phyloP scores from a whole-genome alignment of 805 yeast genomes.

The Kazachstania viticola region DNA sequence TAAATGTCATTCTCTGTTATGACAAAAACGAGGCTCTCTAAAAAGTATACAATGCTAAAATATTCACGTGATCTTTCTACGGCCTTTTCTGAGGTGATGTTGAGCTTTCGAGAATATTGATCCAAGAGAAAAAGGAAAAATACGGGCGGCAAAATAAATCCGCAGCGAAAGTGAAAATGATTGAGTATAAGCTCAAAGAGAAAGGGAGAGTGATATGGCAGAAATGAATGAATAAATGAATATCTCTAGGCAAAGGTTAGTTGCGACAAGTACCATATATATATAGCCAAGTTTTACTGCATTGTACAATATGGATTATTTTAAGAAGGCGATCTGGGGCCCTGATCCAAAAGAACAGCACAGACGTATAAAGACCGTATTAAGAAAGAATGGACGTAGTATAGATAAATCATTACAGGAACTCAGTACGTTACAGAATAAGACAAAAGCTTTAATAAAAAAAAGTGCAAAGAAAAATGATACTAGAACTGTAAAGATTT shows the following conservation, averaged over 20 bases:
- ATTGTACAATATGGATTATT: constrained; percentile 49
- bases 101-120: no score
- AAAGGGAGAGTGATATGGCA: background rate
- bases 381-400: constrained; percentile 77
- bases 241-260: background rate
- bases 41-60: no score
- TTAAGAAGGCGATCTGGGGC: constrained; percentile 87
- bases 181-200: background rate
- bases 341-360: constrained; percentile 90
- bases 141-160: background rate
- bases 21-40: no score
- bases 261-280: background rate
- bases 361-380: constrained; percentile 61
- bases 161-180: background rate
- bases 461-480: constrained; percentile 70
- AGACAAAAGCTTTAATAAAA: constrained; percentile 68
- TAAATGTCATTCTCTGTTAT: no score
- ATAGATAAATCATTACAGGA: constrained; percentile 55
- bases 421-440: constrained; percentile 54
- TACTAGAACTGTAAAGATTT: constrained; percentile 56
- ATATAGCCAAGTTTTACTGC: background rate
- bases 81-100: no score
- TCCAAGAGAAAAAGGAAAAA: background rate
- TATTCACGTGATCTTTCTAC: no score
- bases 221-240: background rate